Conservation (phyloP, 2,329 filamentous ascomycete genomes). For the Colletotrichum trifolii region DNA sequence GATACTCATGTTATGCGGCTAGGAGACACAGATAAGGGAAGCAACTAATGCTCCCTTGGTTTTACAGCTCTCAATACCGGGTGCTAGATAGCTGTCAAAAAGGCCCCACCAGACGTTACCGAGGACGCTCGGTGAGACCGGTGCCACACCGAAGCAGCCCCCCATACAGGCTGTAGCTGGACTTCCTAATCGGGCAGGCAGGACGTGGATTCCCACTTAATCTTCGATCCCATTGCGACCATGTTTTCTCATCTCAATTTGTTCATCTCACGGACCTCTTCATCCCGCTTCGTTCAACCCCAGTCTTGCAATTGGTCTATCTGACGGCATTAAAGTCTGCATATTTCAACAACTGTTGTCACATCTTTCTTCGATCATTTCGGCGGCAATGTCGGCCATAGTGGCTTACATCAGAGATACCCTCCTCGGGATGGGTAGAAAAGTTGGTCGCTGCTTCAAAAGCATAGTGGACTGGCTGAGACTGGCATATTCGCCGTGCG, state of each 20-base stretch:
- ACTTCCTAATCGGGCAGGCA: slow-evolving; percentile 19
- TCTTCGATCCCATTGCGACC: not conserved
- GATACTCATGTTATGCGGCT: too few relatives aligned
- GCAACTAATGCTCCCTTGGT: too few relatives aligned
- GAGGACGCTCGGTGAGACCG: not conserved
- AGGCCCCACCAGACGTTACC: not conserved
- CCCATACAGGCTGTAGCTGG: slow-evolving; percentile 29
- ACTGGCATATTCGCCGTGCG: slow-evolving; percentile 28
- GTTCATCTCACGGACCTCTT: not conserved
- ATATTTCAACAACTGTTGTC: not conserved
- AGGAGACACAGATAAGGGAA: too few relatives aligned
- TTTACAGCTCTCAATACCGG: too few relatives aligned
- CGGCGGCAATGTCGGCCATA: slow-evolving; percentile 8
- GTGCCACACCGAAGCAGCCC: not conserved
- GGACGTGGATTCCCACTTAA: slow-evolving; percentile 2
- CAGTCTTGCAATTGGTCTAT: not conserved
- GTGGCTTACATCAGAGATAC: slow-evolving; percentile 2
- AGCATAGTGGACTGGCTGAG: slow-evolving; percentile 23
- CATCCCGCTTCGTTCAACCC: not conserved
- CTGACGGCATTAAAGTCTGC: not conserved
- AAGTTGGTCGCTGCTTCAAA: slow-evolving; percentile 4
- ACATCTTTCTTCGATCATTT: not conserved
- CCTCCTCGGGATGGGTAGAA: slow-evolving; percentile 4
- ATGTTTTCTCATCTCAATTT: not conserved
- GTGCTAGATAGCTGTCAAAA: too few relatives aligned